These are phyloP conservation scores for Russula sp. DNA, from an alignment of 768 basidiomycete species.

Conservation along the genomic window DNA sequence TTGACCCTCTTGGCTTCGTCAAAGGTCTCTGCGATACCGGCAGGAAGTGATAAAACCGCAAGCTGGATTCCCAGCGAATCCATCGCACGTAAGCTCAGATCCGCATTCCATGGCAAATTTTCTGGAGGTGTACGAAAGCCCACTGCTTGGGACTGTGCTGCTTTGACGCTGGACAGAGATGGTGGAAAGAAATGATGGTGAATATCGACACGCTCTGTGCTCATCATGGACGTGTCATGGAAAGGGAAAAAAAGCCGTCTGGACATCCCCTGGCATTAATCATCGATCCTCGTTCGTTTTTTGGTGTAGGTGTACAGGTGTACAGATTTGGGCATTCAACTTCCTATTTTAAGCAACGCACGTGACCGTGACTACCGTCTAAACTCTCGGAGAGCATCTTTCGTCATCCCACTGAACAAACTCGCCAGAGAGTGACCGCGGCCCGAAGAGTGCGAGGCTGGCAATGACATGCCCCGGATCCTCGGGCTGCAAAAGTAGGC, in stretches of 20 bases:
- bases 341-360: conserved; percentile 1
- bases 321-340: conserved; percentile 17
- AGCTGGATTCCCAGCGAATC: conserved; percentile 47
- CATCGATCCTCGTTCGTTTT: too few species aligned
- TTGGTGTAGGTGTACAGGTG: too few species aligned
- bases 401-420: conserved; percentile 80
- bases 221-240: not conserved
- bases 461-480: conserved; percentile 76
- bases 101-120: conserved; percentile 58
- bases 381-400: conserved; percentile 54
- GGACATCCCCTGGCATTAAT: not conserved
- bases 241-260: not conserved
- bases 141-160: conserved; percentile 35
- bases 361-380: conserved; percentile 25
- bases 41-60: conserved; percentile 62
- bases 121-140: conserved; percentile 60
- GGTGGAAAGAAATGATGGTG: conserved; percentile 71
- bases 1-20: conserved; percentile 42
- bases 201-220: conserved; percentile 42
- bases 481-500: conserved; percentile 69
- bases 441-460: conserved; percentile 57
- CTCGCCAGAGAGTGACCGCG: conserved; percentile 56
- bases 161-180: conserved; percentile 37
- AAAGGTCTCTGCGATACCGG: conserved; percentile 37
- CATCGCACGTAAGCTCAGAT: conserved; percentile 56